Evolutionary conservation across 345 rosid species (phyloP).

Genomic region (Sonneratia alba): DNA sequence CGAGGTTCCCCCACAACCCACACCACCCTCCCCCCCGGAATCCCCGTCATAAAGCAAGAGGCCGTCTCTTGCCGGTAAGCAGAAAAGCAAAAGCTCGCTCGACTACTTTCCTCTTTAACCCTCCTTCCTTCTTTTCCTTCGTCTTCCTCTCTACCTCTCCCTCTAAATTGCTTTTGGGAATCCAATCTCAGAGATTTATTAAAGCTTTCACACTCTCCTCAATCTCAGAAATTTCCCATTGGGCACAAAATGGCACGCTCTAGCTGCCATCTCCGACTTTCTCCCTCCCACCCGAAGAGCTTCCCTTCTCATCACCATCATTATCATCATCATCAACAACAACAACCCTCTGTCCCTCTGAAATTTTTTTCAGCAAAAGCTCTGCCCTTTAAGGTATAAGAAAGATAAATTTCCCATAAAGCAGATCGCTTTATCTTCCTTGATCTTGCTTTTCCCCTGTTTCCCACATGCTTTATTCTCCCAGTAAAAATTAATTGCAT

Average conservation of each 20-base stretch:
- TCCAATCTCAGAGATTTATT: conserved; percentile 4
- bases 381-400: background rate
- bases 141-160: background rate
- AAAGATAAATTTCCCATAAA: background rate
- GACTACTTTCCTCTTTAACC: too few species aligned
- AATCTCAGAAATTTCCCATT: background rate
- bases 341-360: conserved; percentile 4
- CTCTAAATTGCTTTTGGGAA: background rate
- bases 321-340: background rate
- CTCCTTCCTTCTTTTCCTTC: background rate
- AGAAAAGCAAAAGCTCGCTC: too few species aligned
- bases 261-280: conserved; percentile 4
- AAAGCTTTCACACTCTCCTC: background rate
- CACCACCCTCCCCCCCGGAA: background rate
- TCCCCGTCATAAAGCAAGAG: conserved; percentile 1
- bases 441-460: background rate
- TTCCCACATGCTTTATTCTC: background rate
- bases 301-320: background rate
- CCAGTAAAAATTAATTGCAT: conserved; percentile 1
- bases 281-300: background rate
- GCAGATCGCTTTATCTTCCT: background rate
- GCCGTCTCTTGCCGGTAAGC: background rate
- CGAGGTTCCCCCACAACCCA: too few species aligned
- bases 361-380: background rate
- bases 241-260: conserved; percentile 9